Percentiles rank a stretch among this genome's conserved stretches.
phyloP scores from a whole-genome alignment of 2,329 filamentous ascomycete genomes.

The Epicoccum sorghinum region DNA sequence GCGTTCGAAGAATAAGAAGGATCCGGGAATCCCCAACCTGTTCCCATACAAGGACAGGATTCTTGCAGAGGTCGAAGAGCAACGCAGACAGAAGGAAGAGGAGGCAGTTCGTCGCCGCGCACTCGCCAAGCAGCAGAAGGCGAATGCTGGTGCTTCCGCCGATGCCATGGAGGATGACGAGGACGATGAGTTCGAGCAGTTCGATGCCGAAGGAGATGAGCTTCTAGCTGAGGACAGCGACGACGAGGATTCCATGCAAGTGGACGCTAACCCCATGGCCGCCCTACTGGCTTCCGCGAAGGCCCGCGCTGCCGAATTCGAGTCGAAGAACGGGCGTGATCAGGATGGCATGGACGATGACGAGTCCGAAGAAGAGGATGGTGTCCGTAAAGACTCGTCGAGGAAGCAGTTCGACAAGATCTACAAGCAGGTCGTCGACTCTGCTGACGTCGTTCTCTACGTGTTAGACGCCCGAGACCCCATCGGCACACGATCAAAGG shows the following conservation, averaged over 20 bases:
- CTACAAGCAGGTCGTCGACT: conserved; percentile 90
- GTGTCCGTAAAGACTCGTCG: conserved; percentile 64
- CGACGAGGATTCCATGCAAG: conserved; percentile 64
- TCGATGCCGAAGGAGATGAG: conserved; percentile 60
- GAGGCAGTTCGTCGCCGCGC: conserved; percentile 72
- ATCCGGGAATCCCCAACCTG: conserved; percentile 94
- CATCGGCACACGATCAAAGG: conserved; percentile 85
- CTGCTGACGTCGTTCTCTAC: conserved; percentile 89
- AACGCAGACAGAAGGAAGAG: conserved; percentile 78
- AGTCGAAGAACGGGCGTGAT: conserved; percentile 66
- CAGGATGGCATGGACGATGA: conserved; percentile 65
- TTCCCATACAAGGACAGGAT: conserved; percentile 98
- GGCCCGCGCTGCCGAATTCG: conserved; percentile 77
- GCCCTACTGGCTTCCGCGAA: conserved; percentile 85
- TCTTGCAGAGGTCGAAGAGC: conserved; percentile 92
- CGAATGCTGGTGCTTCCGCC: conserved; percentile 43
- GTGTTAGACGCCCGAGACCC: conserved; percentile 92
- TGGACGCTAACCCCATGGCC: conserved; percentile 85
- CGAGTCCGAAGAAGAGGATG: conserved; percentile 53
- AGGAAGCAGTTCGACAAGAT: conserved; percentile 92
- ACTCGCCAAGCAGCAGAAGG: conserved; percentile 61
- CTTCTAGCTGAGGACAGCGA: conserved; percentile 58
- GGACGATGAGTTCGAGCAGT: conserved; percentile 40
- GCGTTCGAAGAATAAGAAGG: conserved; percentile 94
- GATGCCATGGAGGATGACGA: conserved; percentile 45